Percentiles rank a stretch among this genome's conserved stretches.
Conservation (phyloP, 352 stramenopile genomes). For the Globisporangium ultimum region DNA sequence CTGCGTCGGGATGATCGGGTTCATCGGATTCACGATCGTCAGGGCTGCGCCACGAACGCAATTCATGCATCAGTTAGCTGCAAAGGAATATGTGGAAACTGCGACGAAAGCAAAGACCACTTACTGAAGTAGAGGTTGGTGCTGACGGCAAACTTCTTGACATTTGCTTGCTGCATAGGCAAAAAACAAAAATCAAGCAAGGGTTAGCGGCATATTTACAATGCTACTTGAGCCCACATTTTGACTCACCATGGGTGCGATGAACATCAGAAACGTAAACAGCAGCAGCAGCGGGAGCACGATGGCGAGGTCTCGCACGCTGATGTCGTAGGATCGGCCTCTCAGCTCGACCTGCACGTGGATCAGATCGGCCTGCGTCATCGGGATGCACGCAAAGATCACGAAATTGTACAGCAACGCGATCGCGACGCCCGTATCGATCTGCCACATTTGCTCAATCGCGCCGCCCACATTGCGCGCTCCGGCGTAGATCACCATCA, state of each 20-base stretch:
- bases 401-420: conserved; percentile 71
- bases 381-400: conserved; percentile 50
- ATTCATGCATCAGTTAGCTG: neutral
- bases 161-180: conserved; percentile 41
- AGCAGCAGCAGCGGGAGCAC: conserved; percentile 50
- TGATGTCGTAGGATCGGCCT: conserved; percentile 57
- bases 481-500: conserved; percentile 70
- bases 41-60: conserved; percentile 29
- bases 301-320: conserved; percentile 54
- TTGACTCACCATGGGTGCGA: conserved; percentile 50
- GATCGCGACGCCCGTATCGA: conserved; percentile 59
- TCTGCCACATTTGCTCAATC: conserved; percentile 72
- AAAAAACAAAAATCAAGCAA: conserved; percentile 2
- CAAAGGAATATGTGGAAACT: neutral
- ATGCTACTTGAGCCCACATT: too few relatives aligned
- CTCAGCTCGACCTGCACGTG: conserved; percentile 45
- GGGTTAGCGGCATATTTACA: neutral
- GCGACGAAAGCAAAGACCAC: neutral
- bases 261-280: conserved; percentile 66
- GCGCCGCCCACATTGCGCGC: conserved; percentile 57
- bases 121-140: conserved; percentile 80
- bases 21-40: conserved; percentile 66
- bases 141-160: conserved; percentile 76
- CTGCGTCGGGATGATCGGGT: conserved; percentile 38
- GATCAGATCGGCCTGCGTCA: conserved; percentile 46